These are phyloP conservation scores for Pichia norvegensis DNA, from an alignment of 1,139 yeast genomes.

Conservation along the genomic window DNA sequence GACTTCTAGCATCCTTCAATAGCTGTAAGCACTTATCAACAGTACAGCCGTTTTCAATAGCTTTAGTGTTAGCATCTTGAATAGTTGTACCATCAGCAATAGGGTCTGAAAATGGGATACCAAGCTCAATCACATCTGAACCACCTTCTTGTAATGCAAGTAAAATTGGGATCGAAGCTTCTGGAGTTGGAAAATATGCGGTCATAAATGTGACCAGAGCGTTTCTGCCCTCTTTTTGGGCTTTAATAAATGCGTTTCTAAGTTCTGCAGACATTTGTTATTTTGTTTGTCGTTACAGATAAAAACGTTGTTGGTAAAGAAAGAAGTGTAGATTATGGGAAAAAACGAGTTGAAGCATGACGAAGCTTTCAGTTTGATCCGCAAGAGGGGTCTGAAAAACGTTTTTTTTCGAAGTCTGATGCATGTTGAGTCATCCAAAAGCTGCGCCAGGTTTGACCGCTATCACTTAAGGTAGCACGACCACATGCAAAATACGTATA, in stretches of 20 bases:
- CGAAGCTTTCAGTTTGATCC: too few relatives aligned
- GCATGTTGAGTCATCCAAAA: not conserved
- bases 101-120: slow-evolving; percentile 97
- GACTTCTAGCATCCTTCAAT: slow-evolving; percentile 64
- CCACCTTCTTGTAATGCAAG: slow-evolving; percentile 92
- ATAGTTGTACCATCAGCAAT: slow-evolving; percentile 98
- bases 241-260: slow-evolving; percentile 63
- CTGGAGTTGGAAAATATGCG: slow-evolving; percentile 86
- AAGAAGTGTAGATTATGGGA: too few relatives aligned
- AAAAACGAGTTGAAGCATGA: too few relatives aligned
- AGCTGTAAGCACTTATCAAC: slow-evolving; percentile 61
- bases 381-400: too few relatives aligned
- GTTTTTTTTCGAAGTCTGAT: too few relatives aligned
- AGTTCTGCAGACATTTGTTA: slow-evolving; percentile 49
- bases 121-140: slow-evolving; percentile 87
- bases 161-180: slow-evolving; percentile 79
- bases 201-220: slow-evolving; percentile 91
- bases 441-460: too few relatives aligned
- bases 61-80: slow-evolving; percentile 73
- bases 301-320: not conserved
- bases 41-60: slow-evolving; percentile 76
- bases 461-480: too few relatives aligned
- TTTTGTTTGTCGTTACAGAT: not conserved
- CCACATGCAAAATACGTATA: too few relatives aligned
- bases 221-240: slow-evolving; percentile 68